Evolutionary conservation across 2,329 filamentous ascomycete genomes (phyloP).

Genomic region (Xylariaceae sp.): DNA sequence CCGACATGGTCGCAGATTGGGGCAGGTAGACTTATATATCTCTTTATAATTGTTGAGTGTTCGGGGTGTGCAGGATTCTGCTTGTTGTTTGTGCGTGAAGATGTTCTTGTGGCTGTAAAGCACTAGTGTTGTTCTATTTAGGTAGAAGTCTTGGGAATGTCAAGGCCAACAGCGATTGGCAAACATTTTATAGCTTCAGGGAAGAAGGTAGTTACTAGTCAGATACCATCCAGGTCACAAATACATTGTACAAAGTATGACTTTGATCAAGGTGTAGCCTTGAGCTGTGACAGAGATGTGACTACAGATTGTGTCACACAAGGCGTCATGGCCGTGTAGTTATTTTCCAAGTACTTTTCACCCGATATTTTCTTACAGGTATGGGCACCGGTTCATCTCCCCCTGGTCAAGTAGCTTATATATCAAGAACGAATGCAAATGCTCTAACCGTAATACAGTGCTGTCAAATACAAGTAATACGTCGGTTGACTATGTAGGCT

Average conservation of each 20-base stretch:
- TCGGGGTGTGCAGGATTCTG: background rate
- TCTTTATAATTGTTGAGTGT: too few relatives aligned
- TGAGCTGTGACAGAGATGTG: background rate
- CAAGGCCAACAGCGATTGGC: background rate
- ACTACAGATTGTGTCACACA: background rate
- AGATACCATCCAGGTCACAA: background rate
- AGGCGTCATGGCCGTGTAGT: too few relatives aligned
- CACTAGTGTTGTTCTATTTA: background rate
- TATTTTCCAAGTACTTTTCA: too few relatives aligned
- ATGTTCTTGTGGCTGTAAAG: background rate
- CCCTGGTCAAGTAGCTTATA: too few relatives aligned
- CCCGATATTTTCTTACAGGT: too few relatives aligned
- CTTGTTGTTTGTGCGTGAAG: background rate
- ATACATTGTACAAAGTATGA: background rate
- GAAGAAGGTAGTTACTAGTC: background rate
- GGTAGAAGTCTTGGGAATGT: too few relatives aligned
- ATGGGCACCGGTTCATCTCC: too few relatives aligned
- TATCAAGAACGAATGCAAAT: too few relatives aligned
- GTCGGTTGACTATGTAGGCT: too few relatives aligned
- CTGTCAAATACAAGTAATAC: too few relatives aligned
- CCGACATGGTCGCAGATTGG: background rate
- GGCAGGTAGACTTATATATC: background rate
- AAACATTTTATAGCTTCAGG: background rate
- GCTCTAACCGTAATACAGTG: too few relatives aligned
- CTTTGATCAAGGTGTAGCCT: background rate